phyloP scores from a whole-genome alignment of 179 eudicot species.

The Patellifolia procumbens region DNA sequence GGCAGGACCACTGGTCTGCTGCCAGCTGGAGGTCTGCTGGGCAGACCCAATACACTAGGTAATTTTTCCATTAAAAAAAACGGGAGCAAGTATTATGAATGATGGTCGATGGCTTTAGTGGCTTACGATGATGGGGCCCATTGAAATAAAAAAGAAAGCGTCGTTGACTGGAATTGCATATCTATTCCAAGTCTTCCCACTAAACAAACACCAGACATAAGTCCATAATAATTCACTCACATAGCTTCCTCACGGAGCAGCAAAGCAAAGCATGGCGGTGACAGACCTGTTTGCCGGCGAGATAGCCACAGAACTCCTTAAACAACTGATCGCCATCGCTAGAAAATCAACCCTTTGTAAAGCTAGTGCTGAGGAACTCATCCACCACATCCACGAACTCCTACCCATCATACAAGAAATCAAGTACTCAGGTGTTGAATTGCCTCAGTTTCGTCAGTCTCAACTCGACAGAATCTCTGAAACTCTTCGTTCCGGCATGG shows the following conservation, averaged over 20 bases:
- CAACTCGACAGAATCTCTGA: constrained; percentile 70
- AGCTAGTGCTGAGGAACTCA: constrained; percentile 62
- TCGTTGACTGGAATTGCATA: not conserved
- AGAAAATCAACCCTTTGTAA: constrained; percentile 50
- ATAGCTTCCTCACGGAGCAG: too few relatives aligned
- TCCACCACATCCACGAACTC: constrained; percentile 42
- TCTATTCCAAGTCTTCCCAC: not conserved
- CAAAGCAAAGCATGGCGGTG: constrained; percentile 42
- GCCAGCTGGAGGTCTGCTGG: too few relatives aligned
- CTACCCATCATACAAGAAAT: constrained; percentile 78
- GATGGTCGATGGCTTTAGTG: too few relatives aligned
- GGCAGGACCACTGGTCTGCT: too few relatives aligned
- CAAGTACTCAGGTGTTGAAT: constrained; percentile 73
- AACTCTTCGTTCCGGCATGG: constrained; percentile 47
- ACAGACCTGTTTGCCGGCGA: constrained; percentile 85
- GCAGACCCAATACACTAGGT: too few relatives aligned
- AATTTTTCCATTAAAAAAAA: too few relatives aligned
- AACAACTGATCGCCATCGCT: constrained; percentile 43
- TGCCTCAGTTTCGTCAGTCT: constrained; percentile 59
- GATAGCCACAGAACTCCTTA: constrained; percentile 75
- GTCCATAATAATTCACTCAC: not conserved
- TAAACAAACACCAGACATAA: not conserved
- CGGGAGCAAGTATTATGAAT: too few relatives aligned
- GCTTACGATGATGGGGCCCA: too few relatives aligned
- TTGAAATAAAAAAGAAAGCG: not conserved